Evolutionary conservation across 2,329 filamentous ascomycete genomes (phyloP), one percentile per base, ranked within the genome.

Genomic region (Colletotrichum somersetense): DNA sequence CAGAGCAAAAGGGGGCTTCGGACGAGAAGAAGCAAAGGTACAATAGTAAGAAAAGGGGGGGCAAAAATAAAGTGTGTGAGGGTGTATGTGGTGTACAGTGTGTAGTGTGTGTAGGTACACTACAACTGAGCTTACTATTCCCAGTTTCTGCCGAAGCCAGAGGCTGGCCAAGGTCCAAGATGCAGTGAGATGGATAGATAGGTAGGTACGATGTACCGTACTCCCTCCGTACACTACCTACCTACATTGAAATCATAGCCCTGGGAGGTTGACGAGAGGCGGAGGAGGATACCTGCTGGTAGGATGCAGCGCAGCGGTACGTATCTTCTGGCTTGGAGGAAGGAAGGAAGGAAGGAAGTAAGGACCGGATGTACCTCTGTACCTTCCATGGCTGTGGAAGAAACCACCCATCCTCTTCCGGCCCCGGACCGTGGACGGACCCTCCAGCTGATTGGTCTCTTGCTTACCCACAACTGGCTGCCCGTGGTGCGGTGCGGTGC

Each of bases 401-500:
- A 35, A 64, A 64, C 65, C 59, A 20, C 4, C 38, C 61, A 56
- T 72, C 67, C 70, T 48, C 71, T 73, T 66, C 69, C 58, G 69
- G 30, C 30, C 30, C 30, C 30, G 30, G 30, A 30, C 30, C 30
- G 30, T 30, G 30, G 30, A 61, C 58, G 67, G 62, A 50, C 67
- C 56, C 44, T 46, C 44, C 38, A 66, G 33, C 48, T 56, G n/a
- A 66, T 62, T 50, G 65, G 58, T 70, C 63, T 52, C 5, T 40
- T 70, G 69, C 69, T 73, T 71, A 74, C 73, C 73, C 73, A 74
- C 73, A 68, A 61, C 71, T 71, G 70, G 61, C 71, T 71, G 70
- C 55, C 53, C 53, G 53, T 30, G 53, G 53, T 35, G 53, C 18
- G 42, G 62, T 30, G 63, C 62, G 58, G 62, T 73, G 70, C 73